A percentile compares a stretch with the other conserved stretches of the same genome.
These are phyloP conservation scores for Capsicum rhomboideum DNA, from an alignment of 257 asterid genomes.

Conservation along the genomic window DNA sequence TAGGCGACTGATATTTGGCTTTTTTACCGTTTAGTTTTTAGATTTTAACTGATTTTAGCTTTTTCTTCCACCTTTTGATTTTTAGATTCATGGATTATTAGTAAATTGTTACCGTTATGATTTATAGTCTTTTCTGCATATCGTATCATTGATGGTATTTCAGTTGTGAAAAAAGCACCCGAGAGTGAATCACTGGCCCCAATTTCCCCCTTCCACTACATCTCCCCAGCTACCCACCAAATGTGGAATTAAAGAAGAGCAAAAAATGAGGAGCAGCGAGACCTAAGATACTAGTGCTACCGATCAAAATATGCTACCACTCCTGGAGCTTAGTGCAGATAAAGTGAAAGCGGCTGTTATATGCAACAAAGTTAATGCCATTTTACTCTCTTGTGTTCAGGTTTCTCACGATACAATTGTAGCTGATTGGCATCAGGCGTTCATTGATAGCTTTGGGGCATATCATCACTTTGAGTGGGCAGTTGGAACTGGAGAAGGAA, in stretches of 20 bases:
- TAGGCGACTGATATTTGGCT: background rate
- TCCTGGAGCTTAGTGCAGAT: background rate
- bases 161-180: background rate
- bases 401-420: conserved; percentile 77
- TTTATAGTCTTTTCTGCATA: background rate
- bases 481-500: conserved; percentile 92
- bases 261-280: background rate
- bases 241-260: background rate
- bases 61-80: background rate
- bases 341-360: background rate
- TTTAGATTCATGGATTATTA: background rate
- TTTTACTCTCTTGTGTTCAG: conserved; percentile 37
- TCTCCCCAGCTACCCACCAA: background rate
- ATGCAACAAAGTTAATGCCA: conserved; percentile 7
- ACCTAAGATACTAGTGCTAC: background rate
- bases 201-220: background rate
- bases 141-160: background rate
- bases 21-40: background rate
- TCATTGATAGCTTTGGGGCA: conserved; percentile 60
- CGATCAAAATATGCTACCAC: background rate
- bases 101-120: background rate
- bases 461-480: conserved; percentile 97
- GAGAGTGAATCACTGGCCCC: background rate
- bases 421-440: conserved; percentile 90
- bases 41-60: background rate